A percentile compares a stretch with the other conserved stretches of the same genome.
Conservation (phyloP, 106 monocot genomes). For the Chionographis japonica region DNA sequence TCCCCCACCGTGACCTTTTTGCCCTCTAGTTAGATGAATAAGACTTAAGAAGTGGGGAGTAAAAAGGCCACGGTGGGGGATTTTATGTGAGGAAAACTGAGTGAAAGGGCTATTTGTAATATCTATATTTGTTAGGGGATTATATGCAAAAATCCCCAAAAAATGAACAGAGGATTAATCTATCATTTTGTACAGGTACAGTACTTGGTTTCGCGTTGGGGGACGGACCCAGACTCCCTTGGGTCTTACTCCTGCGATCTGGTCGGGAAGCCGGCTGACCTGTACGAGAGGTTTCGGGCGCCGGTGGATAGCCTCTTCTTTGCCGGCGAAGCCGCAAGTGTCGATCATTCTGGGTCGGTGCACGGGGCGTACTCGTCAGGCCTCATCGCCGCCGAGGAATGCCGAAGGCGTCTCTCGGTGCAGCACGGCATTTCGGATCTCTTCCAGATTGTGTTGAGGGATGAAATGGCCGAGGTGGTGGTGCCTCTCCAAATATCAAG, state of each 20-base stretch:
- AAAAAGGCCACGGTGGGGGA: too few species aligned
- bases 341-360: slow-evolving; percentile 88
- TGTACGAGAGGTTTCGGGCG: slow-evolving; percentile 77
- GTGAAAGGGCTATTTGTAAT: too few species aligned
- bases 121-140: too few species aligned
- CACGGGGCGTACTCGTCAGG: slow-evolving; percentile 92
- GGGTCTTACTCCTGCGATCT: slow-evolving; percentile 87
- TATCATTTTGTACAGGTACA: slow-evolving; percentile 34
- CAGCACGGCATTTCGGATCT: slow-evolving; percentile 59
- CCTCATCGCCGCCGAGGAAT: slow-evolving; percentile 76
- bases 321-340: slow-evolving; percentile 88
- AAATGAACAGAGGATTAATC: background rate
- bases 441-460: slow-evolving; percentile 45
- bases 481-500: slow-evolving; percentile 91
- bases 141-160: too few species aligned
- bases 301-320: slow-evolving; percentile 86
- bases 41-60: too few species aligned
- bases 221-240: slow-evolving; percentile 70
- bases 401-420: slow-evolving; percentile 53
- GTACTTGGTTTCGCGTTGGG: slow-evolving; percentile 83
- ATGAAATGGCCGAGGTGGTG: slow-evolving; percentile 66
- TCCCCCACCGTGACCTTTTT: background rate
- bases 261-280: slow-evolving; percentile 76
- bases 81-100: too few species aligned
- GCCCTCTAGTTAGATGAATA: background rate